Percentiles rank a stretch among this genome's conserved stretches.
Evolutionary conservation across 139 green algal species (phyloP).

Genomic region (Trebouxia sp.): DNA sequence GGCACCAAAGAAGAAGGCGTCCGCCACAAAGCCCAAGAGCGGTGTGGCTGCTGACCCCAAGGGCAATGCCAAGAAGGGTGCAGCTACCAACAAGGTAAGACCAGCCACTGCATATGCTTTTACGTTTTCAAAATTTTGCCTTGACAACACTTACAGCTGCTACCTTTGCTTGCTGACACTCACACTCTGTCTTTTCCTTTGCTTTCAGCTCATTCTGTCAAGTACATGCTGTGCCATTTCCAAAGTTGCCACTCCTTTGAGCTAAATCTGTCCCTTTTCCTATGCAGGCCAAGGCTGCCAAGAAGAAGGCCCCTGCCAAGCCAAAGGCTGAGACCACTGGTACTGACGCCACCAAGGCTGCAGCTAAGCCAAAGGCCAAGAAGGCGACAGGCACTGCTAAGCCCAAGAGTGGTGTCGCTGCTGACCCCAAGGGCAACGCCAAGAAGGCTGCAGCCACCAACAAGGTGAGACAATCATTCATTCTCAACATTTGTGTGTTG

Average conservation of each 20-base stretch:
- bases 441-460: neutral
- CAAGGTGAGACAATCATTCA: too few species aligned
- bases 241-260: too few species aligned
- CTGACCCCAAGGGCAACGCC: neutral
- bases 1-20: constrained; percentile 34
- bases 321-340: constrained; percentile 31
- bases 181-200: too few species aligned
- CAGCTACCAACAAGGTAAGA: constrained; percentile 19
- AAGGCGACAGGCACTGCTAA: neutral
- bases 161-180: too few species aligned
- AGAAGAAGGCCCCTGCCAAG: constrained; percentile 11
- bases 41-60: neutral
- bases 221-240: too few species aligned
- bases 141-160: too few species aligned
- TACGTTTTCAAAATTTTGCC: neutral
- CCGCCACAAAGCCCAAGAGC: neutral
- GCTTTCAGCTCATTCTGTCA: too few species aligned
- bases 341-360: neutral
- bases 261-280: neutral
- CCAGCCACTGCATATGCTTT: too few species aligned
- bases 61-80: neutral
- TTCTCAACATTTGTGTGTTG: too few species aligned
- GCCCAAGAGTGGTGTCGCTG: neutral
- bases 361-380: neutral
- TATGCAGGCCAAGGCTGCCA: constrained; percentile 32